phyloP scores from a whole-genome alignment of 345 rosid species.

The Psidium friedrichsthalianum region DNA sequence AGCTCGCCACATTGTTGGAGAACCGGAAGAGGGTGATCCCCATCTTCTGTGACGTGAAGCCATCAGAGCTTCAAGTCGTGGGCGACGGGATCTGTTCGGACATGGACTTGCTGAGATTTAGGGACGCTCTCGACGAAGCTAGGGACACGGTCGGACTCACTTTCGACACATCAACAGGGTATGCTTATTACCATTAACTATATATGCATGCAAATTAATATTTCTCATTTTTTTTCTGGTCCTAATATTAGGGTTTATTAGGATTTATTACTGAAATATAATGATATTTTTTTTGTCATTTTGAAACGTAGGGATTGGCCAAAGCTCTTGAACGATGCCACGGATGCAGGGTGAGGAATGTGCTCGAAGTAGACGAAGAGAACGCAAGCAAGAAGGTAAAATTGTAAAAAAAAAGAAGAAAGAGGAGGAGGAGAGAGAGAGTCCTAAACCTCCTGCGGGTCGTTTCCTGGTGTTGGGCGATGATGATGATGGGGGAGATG shows the following conservation, averaged over 20 bases:
- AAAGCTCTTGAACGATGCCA: constrained; percentile 45
- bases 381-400: background rate
- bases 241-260: background rate
- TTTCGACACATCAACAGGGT: constrained; percentile 62
- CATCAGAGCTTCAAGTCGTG: constrained; percentile 48
- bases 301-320: constrained; percentile 65
- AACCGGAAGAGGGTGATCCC: constrained; percentile 55
- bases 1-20: constrained; percentile 65
- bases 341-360: constrained; percentile 52
- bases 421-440: too few species aligned
- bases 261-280: background rate
- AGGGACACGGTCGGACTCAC: constrained; percentile 76
- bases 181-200: background rate
- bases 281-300: background rate
- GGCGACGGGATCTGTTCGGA: constrained; percentile 20
- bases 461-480: background rate
- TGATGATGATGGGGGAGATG: background rate
- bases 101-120: constrained; percentile 30
- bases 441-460: background rate
- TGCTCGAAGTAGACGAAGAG: constrained; percentile 45
- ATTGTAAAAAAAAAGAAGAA: too few species aligned
- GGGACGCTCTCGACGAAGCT: constrained; percentile 54
- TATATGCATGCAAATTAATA: background rate
- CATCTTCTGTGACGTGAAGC: constrained; percentile 76
- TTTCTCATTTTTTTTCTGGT: background rate